phyloP scores from a whole-genome alignment of 805 yeast species.

The Starmerella etchellsii region DNA sequence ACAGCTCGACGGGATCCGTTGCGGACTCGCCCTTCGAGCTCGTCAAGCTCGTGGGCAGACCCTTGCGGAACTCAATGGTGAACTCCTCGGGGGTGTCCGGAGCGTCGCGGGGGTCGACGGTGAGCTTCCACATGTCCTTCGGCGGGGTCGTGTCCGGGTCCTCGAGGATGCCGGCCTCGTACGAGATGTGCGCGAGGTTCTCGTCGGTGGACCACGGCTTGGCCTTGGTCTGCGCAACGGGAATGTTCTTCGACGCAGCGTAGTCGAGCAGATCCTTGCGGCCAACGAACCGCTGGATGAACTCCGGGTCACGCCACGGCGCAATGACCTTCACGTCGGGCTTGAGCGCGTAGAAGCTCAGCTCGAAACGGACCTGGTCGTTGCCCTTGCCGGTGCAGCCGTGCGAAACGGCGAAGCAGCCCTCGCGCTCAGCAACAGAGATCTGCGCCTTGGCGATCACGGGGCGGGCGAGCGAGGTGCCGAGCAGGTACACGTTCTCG shows the following conservation, averaged over 20 bases:
- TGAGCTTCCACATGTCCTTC: constrained; percentile 99
- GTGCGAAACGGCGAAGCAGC: constrained; percentile 96
- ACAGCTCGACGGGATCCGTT: constrained; percentile 83
- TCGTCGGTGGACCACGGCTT: constrained; percentile 99
- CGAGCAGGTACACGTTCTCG: constrained; percentile 91
- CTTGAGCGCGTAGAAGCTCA: constrained; percentile 92
- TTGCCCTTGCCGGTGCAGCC: constrained; percentile 99
- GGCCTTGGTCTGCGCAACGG: constrained; percentile 93
- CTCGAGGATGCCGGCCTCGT: constrained; percentile 98
- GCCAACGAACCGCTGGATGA: constrained; percentile 93
- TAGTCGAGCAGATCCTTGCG: constrained; percentile 91
- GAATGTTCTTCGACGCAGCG: constrained; percentile 83
- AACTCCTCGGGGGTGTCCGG: constrained; percentile 88
- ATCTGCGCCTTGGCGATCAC: constrained; percentile 98
- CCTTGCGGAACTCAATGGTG: constrained; percentile 67
- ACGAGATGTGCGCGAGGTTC: constrained; percentile 96
- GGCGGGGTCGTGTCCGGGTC: constrained; percentile 99
- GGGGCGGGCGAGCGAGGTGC: constrained; percentile 98
- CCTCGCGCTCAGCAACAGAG: constrained; percentile 90
- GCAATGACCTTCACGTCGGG: constrained; percentile 96
- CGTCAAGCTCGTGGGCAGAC: constrained; percentile 67
- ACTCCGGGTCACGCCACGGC: constrained; percentile 97
- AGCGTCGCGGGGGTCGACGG: constrained; percentile 90
- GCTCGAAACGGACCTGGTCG: constrained; percentile 97
- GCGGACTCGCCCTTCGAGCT: constrained; percentile 47